Conservation (phyloP, 2,329 filamentous ascomycete species). For the Xylaria sp. region DNA sequence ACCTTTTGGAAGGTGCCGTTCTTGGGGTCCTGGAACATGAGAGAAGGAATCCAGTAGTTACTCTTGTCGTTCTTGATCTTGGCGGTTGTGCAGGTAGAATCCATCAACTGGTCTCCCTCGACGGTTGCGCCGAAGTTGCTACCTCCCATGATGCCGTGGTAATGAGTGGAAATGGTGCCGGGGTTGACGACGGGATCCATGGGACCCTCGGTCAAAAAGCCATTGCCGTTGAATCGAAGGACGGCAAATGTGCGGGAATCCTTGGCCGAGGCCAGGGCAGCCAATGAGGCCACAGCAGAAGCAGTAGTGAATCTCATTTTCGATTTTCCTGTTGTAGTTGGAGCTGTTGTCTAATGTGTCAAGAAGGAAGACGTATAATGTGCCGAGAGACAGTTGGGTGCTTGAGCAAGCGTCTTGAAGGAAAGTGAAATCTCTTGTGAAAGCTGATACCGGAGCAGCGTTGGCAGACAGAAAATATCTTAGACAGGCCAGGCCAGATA, state of each 20-base stretch:
- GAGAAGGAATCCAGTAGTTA: conserved; percentile 79
- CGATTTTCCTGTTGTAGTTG: background rate
- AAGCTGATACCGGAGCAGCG: conserved; percentile 38
- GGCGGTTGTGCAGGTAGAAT: conserved; percentile 77
- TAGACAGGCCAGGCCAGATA: conserved; percentile 20
- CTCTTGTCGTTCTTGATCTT: conserved; percentile 73
- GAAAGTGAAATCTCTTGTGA: conserved; percentile 35
- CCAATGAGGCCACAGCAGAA: conserved; percentile 45
- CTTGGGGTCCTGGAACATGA: conserved; percentile 73
- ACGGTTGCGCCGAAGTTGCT: conserved; percentile 72
- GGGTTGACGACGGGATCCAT: conserved; percentile 76
- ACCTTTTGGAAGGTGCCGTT: conserved; percentile 73
- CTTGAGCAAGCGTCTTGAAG: conserved; percentile 35
- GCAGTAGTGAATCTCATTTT: conserved; percentile 44
- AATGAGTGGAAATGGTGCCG: conserved; percentile 67
- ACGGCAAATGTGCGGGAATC: conserved; percentile 69
- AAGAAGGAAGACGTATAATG: conserved; percentile 20
- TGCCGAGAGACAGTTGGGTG: conserved; percentile 27
- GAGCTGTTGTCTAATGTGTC: conserved; percentile 21
- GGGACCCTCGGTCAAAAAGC: conserved; percentile 68
- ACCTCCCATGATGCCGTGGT: conserved; percentile 77
- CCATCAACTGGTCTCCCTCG: conserved; percentile 66
- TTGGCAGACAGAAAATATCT: conserved; percentile 30
- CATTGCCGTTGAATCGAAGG: conserved; percentile 74
- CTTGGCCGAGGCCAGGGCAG: conserved; percentile 55